A percentile compares a stretch with the other conserved stretches of the same genome.
Evolutionary conservation across 805 yeast species (phyloP).

Genomic region (Brettanomyces nanus): DNA sequence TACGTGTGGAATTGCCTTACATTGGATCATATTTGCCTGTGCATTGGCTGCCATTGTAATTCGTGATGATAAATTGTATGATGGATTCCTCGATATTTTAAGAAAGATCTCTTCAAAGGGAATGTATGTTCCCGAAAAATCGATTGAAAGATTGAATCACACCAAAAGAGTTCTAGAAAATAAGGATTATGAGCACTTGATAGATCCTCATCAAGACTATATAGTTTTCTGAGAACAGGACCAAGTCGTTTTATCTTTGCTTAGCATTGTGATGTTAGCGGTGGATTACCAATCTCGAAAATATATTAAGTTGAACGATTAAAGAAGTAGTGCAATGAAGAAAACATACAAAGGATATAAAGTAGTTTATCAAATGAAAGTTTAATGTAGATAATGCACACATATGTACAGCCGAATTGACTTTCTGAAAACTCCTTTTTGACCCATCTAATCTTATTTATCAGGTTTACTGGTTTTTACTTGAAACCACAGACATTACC

Average conservation of each 20-base stretch:
- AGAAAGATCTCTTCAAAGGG: constrained; percentile 2
- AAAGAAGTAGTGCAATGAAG: too few species aligned
- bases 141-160: constrained; percentile 2
- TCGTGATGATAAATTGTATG: not conserved
- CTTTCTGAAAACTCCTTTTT: too few species aligned
- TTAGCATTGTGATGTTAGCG: too few species aligned
- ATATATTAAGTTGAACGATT: too few species aligned
- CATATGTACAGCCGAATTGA: too few species aligned
- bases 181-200: constrained; percentile 1
- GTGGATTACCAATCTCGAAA: too few species aligned
- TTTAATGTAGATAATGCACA: too few species aligned
- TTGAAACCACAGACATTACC: not conserved
- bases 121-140: constrained; percentile 1
- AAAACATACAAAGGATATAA: too few species aligned
- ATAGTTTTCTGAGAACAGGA: constrained; percentile 24
- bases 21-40: constrained; percentile 5
- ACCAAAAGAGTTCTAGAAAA: not conserved
- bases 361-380: too few species aligned
- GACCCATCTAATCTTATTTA: too few species aligned
- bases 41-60: constrained; percentile 1
- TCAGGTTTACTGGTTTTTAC: too few species aligned
- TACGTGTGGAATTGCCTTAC: constrained; percentile 3
- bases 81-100: not conserved
- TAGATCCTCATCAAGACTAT: constrained; percentile 4
- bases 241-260: too few species aligned